Conservation (phyloP, 805 yeast genomes). For the Maudiozyma saulgeensis region DNA sequence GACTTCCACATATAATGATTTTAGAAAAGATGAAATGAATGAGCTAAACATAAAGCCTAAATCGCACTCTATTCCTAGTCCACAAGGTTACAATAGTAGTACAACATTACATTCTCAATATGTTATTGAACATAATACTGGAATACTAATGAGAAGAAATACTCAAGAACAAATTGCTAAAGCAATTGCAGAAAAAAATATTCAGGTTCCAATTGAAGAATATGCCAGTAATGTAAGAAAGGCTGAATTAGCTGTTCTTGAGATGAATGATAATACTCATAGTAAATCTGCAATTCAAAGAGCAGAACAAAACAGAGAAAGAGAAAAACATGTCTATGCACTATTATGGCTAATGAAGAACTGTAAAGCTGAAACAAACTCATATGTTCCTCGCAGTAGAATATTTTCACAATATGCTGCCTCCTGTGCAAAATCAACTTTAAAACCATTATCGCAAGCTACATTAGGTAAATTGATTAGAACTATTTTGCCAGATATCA, state of each 20-base stretch:
- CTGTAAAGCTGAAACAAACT: constrained; percentile 39
- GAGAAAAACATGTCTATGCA: constrained; percentile 67
- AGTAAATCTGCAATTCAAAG: constrained; percentile 19
- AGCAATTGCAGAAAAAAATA: constrained; percentile 18
- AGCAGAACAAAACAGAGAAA: constrained; percentile 35
- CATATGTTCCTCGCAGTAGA: constrained; percentile 53
- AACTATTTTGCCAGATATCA: constrained; percentile 50
- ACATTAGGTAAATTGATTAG: constrained; percentile 69
- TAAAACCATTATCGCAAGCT: constrained; percentile 61
- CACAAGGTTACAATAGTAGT: neutral
- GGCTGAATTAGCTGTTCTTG: constrained; percentile 29
- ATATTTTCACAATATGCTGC: constrained; percentile 57
- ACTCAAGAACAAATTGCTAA: constrained; percentile 22
- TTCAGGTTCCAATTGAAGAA: constrained; percentile 32
- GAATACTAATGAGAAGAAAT: constrained; percentile 6
- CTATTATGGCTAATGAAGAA: constrained; percentile 66
- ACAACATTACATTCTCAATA: neutral
- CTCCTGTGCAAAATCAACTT: constrained; percentile 41
- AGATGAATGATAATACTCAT: constrained; percentile 21
- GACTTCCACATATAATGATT: neutral
- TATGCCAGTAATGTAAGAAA: constrained; percentile 35
- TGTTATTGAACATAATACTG: neutral
- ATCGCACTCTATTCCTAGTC: neutral
- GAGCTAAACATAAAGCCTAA: neutral
- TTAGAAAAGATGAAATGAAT: neutral